Evolutionary conservation across 768 basidiomycete species (phyloP), one percentile per base, ranked within the genome.

Genomic region (Hydnomerulius pinastri): DNA sequence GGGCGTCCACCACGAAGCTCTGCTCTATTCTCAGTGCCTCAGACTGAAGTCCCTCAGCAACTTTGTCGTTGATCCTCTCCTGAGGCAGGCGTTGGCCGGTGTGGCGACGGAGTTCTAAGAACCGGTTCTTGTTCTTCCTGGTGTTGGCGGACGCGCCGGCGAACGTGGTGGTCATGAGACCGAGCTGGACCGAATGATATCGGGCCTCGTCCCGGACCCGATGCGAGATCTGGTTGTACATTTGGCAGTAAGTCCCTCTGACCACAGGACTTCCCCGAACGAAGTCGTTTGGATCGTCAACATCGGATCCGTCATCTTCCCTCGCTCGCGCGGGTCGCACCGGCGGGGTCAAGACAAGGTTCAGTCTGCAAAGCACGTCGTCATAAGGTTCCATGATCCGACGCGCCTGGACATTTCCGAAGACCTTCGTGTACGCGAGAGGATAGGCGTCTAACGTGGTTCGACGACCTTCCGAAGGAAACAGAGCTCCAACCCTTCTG

Each of bases 121-220:
- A n/a, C 0, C 36, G 11, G 1, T 40, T 25, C 5, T 51, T 54
- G 2, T 17, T 2, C 0, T 12, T 2, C 0, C 1, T 10, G 0
- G 44, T 32, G 6, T 3, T 21, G 9, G 44, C 48, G 0, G 12
- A 8, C 0, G 42, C 48, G 2, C 56, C 49, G 6, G 40, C 18
- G 1, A 57, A 4, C 7, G 43, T 43, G 4, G 52, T 42, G 6
- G 56, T 57, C 0, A 30, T 38, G 2, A 54, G 12, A 4, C 51
- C 39, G 1, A 56, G 39, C 12, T 56, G 51, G 1, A 56, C 43
- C 1, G 39, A 49, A 7, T 53, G 47, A 2, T 48, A 56, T 0
- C 47, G 18, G 0, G 46, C 42, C 2, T 48, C 30, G 7, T 56
- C 39, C 0, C 30, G 33, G 0, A 54, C 46, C 0, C 43, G 11